Conservation (phyloP, 2,329 filamentous ascomycete genomes). For the Alternaria postmessia region DNA sequence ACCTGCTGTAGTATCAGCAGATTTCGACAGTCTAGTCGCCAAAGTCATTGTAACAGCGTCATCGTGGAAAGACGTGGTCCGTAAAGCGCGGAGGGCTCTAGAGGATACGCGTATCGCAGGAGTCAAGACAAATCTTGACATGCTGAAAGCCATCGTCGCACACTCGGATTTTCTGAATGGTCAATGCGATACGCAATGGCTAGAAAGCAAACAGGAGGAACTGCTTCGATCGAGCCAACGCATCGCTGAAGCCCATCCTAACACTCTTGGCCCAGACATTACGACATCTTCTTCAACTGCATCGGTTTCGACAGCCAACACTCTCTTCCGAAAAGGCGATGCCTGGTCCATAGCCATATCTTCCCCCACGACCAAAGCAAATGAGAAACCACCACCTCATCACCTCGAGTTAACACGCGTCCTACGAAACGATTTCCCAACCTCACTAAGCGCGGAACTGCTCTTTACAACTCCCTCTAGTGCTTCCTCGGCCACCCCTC, state of each 20-base stretch:
- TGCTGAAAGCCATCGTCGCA: constrained; percentile 63
- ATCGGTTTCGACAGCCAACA: constrained; percentile 38
- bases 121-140: constrained; percentile 65
- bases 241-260: constrained; percentile 1
- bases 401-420: constrained; percentile 65
- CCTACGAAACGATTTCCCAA: constrained; percentile 67
- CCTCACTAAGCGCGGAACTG: constrained; percentile 63
- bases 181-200: constrained; percentile 65
- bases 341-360: constrained; percentile 64
- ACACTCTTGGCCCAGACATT: neutral
- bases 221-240: constrained; percentile 47
- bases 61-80: constrained; percentile 61
- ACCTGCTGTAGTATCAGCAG: constrained; percentile 58
- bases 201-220: constrained; percentile 58
- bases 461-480: constrained; percentile 59
- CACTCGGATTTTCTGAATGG: constrained; percentile 60
- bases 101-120: constrained; percentile 64
- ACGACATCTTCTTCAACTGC: constrained; percentile 8
- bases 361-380: constrained; percentile 26
- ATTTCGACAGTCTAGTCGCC: constrained; percentile 67
- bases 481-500: constrained; percentile 52
- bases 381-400: constrained; percentile 44
- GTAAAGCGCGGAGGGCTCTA: constrained; percentile 64
- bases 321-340: constrained; percentile 66
- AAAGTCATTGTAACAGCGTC: constrained; percentile 66